Evolutionary conservation across 208 protist species (phyloP).

Genomic region (Leptomonas seymouri): DNA sequence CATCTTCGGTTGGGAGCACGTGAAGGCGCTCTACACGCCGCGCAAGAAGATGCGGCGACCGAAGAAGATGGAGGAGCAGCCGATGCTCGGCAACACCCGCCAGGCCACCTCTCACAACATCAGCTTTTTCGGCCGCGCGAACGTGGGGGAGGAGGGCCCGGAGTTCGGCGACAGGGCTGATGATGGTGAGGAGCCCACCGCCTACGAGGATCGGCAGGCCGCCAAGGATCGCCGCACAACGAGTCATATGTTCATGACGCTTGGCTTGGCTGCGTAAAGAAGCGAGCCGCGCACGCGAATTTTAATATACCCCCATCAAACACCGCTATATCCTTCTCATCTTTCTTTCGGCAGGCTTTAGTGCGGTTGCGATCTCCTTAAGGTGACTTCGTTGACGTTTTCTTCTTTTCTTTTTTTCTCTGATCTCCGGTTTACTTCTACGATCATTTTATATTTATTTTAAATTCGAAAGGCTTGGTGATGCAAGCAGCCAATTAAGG

Average conservation of each 20-base stretch:
- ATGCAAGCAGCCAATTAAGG: too few relatives aligned
- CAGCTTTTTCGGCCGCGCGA: constrained; percentile 55
- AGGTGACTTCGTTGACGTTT: too few relatives aligned
- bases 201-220: constrained; percentile 45
- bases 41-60: constrained; percentile 41
- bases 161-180: constrained; percentile 58
- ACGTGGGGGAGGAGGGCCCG: constrained; percentile 47
- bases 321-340: too few relatives aligned
- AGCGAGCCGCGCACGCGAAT: too few relatives aligned
- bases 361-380: too few relatives aligned
- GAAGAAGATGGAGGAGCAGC: constrained; percentile 21
- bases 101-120: constrained; percentile 41
- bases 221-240: constrained; percentile 33
- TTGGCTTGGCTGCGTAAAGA: constrained; percentile 27
- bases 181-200: constrained; percentile 48
- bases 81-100: constrained; percentile 21
- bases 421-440: too few relatives aligned
- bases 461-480: too few relatives aligned
- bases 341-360: too few relatives aligned
- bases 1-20: constrained; percentile 32
- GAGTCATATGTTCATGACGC: constrained; percentile 32
- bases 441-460: too few relatives aligned
- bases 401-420: constrained; percentile 6
- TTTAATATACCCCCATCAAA: too few relatives aligned
- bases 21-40: constrained; percentile 66